Conservation (phyloP, 345 rosid species). For the Hirschfeldia incana region DNA sequence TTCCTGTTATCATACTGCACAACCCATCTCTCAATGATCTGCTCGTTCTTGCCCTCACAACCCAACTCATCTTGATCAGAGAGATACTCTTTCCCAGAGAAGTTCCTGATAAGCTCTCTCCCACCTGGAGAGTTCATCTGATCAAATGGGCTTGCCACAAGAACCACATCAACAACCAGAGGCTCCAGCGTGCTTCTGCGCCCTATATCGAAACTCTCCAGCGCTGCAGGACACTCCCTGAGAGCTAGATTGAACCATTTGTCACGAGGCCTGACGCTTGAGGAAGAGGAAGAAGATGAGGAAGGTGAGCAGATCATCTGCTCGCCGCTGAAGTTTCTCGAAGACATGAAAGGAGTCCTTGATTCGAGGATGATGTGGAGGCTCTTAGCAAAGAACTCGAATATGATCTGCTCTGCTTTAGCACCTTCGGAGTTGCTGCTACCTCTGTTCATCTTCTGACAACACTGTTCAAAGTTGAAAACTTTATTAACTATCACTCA, state of each 20-base stretch:
- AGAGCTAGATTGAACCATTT: constrained; percentile 95
- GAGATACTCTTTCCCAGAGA: constrained; percentile 52
- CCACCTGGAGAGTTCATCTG: constrained; percentile 47
- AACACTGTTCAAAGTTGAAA: constrained; percentile 34
- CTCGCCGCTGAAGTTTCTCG: constrained; percentile 79
- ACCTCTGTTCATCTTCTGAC: constrained; percentile 45
- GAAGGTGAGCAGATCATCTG: constrained; percentile 74
- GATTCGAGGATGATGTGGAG: constrained; percentile 90
- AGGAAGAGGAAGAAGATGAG: constrained; percentile 80
- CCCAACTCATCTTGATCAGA: constrained; percentile 62
- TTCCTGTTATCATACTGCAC: constrained; percentile 76
- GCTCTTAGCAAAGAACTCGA: constrained; percentile 87
- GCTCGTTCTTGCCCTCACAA: constrained; percentile 54
- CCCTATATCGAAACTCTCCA: constrained; percentile 79
- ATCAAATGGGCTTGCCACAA: constrained; percentile 57
- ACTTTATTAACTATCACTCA: background rate
- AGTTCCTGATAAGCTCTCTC: constrained; percentile 53
- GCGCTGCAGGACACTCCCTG: constrained; percentile 79
- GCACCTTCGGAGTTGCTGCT: constrained; percentile 64
- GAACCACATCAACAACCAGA: constrained; percentile 81
- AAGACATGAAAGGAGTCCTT: constrained; percentile 79
- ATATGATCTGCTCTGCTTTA: constrained; percentile 78
- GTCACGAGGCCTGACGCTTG: constrained; percentile 82
- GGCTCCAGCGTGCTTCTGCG: constrained; percentile 72
- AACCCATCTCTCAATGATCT: constrained; percentile 89